Percentiles rank a stretch among this genome's conserved stretches.
Evolutionary conservation across 2,329 filamentous ascomycete species (phyloP).

Genomic region (Geosmithia morbida): DNA sequence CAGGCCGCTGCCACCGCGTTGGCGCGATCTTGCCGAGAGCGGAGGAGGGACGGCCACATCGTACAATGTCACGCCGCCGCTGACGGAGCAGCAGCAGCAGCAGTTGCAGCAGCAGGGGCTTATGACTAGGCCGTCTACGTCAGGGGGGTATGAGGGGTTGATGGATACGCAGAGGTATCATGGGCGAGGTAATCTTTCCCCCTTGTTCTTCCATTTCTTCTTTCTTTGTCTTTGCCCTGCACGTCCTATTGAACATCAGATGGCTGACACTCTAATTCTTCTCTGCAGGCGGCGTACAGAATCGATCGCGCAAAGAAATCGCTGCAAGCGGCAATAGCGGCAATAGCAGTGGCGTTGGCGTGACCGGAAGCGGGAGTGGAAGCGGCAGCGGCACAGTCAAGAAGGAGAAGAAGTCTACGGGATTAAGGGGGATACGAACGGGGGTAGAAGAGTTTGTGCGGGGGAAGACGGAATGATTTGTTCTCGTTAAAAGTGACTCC

Average conservation of each 20-base stretch:
- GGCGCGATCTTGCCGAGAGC: conserved; percentile 28
- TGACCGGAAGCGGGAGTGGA: conserved; percentile 2
- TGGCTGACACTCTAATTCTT: background rate
- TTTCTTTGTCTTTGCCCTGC: background rate
- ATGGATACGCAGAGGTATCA: background rate
- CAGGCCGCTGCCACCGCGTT: conserved; percentile 6
- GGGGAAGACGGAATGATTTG: conserved; percentile 1
- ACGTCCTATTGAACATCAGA: background rate
- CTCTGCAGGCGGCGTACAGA: conserved; percentile 31
- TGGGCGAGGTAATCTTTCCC: conserved; percentile 7
- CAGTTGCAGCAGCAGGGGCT: background rate
- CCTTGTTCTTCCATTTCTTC: background rate
- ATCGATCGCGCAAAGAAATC: conserved; percentile 28
- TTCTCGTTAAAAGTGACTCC: too few relatives aligned
- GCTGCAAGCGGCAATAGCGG: conserved; percentile 33
- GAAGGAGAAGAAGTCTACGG: conserved; percentile 18
- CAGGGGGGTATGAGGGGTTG: background rate
- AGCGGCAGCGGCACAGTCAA: conserved; percentile 17
- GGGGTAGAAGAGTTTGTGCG: conserved; percentile 1
- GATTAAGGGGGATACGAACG: conserved; percentile 22
- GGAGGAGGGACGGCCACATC: conserved; percentile 26
- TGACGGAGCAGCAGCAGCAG: conserved; percentile 14
- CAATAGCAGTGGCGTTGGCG: conserved; percentile 9
- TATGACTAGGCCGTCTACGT: conserved; percentile 4
- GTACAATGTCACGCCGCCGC: conserved; percentile 27